Evolutionary conservation across 345 rosid genomes (phyloP).

Genomic region (Turritis glabra): DNA sequence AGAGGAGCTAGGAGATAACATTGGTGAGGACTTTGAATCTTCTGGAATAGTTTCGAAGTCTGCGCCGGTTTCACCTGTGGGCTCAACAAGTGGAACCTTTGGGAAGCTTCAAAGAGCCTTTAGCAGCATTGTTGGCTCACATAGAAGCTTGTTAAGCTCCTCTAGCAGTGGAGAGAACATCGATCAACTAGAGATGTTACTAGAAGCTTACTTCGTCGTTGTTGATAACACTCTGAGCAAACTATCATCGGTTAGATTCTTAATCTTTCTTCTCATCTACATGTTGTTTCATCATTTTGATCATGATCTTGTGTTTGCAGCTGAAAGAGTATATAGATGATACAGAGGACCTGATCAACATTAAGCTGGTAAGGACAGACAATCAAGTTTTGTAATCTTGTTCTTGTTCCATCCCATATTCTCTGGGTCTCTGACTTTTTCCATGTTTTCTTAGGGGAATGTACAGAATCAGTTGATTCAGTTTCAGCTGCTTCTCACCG

Average conservation of each 20-base stretch:
- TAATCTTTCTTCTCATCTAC: not conserved
- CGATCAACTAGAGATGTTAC: conserved; percentile 93
- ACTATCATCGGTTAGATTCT: conserved; percentile 66
- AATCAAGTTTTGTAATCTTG: not conserved
- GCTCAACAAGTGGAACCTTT: conserved; percentile 49
- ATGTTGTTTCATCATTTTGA: conserved; percentile 4
- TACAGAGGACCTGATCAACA: conserved; percentile 94
- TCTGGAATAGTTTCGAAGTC: conserved; percentile 58
- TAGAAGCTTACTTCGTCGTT: conserved; percentile 84
- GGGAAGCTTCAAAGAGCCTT: conserved; percentile 78
- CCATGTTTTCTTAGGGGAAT: conserved; percentile 61
- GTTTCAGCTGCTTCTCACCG: conserved; percentile 90
- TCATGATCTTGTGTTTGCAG: conserved; percentile 47
- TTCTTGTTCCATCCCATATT: not conserved
- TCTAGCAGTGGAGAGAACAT: conserved; percentile 63
- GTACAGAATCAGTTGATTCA: conserved; percentile 94
- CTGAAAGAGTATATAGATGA: conserved; percentile 96
- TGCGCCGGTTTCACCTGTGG: conserved; percentile 86
- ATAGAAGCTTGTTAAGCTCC: conserved; percentile 71
- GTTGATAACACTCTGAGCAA: conserved; percentile 84
- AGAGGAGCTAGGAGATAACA: conserved; percentile 46
- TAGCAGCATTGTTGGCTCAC: conserved; percentile 65
- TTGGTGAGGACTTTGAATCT: conserved; percentile 40
- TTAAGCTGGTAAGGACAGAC: conserved; percentile 65
- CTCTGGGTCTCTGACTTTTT: not conserved